Evolutionary conservation across 1,139 yeast genomes (phyloP).

Genomic region (Candida dubliniensis): DNA sequence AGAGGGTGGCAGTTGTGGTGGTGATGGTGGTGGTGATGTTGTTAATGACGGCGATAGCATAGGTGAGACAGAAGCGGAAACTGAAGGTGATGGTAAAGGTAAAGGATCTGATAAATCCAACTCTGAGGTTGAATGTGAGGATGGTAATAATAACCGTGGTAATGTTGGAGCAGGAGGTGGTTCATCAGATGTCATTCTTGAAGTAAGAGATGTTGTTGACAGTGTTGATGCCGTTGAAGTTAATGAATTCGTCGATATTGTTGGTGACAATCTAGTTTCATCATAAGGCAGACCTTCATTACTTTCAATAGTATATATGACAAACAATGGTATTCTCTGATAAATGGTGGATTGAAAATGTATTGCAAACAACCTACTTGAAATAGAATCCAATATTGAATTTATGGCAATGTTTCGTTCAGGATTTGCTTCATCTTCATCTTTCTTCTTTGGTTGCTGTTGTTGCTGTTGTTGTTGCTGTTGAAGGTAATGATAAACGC

Average conservation of each 20-base stretch:
- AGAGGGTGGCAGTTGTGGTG: not conserved
- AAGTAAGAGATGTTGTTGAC: not conserved
- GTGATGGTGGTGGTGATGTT: not conserved
- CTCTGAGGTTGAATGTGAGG: not conserved
- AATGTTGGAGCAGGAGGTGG: not conserved
- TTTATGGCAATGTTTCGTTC: not conserved
- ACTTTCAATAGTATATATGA: not conserved
- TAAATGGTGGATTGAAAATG: not conserved
- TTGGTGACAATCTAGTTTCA: not conserved
- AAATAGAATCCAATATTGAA: constrained; percentile 3
- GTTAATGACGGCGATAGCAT: not conserved
- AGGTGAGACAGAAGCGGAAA: not conserved
- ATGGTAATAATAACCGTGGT: not conserved
- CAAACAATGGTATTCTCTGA: constrained; percentile 1
- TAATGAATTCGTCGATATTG: not conserved
- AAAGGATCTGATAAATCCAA: not conserved
- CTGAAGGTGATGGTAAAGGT: not conserved
- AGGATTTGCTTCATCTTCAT: too few relatives aligned
- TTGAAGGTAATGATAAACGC: not conserved
- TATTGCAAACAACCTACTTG: not conserved
- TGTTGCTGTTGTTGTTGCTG: not conserved
- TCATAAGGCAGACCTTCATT: not conserved
- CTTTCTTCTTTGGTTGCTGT: too few relatives aligned
- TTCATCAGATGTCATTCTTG: not conserved
- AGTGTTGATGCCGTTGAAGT: not conserved